Evolutionary conservation across 1,284 basidiomycete genomes (phyloP).

Genomic region (Tilletia caries): DNA sequence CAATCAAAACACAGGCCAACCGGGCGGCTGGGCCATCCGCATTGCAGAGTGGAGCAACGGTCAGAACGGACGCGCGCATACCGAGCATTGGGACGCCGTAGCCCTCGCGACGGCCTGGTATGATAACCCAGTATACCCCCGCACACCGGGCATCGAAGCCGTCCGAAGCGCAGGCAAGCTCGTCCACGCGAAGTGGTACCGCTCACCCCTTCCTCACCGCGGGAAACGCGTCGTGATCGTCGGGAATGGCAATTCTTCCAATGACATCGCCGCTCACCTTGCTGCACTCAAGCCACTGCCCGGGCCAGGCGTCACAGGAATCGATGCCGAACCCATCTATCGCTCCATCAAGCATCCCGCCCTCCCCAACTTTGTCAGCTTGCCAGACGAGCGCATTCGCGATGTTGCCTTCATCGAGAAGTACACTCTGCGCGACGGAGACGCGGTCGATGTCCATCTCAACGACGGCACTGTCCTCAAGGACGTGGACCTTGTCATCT

Average conservation of each 20-base stretch:
- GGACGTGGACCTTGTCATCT: conserved; percentile 34
- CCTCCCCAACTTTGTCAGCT: conserved; percentile 27
- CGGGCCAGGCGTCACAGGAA: not conserved
- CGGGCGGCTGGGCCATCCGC: conserved; percentile 27
- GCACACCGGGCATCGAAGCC: conserved; percentile 24
- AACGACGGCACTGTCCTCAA: conserved; percentile 27
- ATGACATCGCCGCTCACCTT: conserved; percentile 43
- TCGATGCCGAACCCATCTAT: conserved; percentile 25
- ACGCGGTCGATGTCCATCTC: conserved; percentile 28
- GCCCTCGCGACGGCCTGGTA: conserved; percentile 40
- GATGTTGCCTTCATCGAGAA: conserved; percentile 34
- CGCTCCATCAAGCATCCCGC: conserved; percentile 23
- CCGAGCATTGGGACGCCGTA: conserved; percentile 28
- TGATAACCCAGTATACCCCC: conserved; percentile 38
- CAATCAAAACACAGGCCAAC: conserved; percentile 5
- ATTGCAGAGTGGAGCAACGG: conserved; percentile 25
- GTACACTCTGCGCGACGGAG: conserved; percentile 21
- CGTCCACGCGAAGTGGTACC: conserved; percentile 46
- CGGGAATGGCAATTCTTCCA: conserved; percentile 43
- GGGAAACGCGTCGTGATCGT: conserved; percentile 36
- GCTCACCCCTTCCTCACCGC: conserved; percentile 15
- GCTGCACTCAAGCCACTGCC: conserved; percentile 25
- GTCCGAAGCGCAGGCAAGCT: conserved; percentile 22
- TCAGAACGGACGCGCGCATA: conserved; percentile 2
- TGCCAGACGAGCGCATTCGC: conserved; percentile 36